Conservation (phyloP, 345 rosid genomes). For the Rubroshorea leprosula region DNA sequence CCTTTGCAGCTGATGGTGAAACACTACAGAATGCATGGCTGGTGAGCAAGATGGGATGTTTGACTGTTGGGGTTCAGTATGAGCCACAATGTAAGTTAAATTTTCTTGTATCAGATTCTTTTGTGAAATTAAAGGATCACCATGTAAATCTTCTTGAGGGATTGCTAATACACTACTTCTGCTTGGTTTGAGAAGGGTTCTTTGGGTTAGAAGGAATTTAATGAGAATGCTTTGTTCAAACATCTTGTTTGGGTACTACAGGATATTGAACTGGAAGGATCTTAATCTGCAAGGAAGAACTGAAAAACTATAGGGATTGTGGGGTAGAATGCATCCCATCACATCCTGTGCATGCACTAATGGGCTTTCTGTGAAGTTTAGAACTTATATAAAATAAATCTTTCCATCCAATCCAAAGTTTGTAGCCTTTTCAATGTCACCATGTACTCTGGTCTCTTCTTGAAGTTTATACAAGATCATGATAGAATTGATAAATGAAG, state of each 20-base stretch:
- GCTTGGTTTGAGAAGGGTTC: not conserved
- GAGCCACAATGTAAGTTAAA: slow-evolving; percentile 67
- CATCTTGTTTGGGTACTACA: no score
- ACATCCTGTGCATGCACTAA: not conserved
- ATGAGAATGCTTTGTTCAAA: slow-evolving; percentile 1
- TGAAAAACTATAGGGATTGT: not conserved
- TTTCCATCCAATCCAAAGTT: not conserved
- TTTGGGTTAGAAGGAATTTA: not conserved
- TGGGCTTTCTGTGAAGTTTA: not conserved
- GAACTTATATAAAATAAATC: not conserved
- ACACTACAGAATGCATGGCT: slow-evolving; percentile 77
- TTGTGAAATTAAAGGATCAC: not conserved
- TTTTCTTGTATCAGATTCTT: slow-evolving; percentile 11
- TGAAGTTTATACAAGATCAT: not conserved
- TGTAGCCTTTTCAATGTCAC: not conserved
- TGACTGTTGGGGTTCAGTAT: slow-evolving; percentile 76
- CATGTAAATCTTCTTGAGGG: slow-evolving; percentile 1
- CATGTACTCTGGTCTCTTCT: not conserved
- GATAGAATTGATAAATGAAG: not conserved
- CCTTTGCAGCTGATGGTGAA: slow-evolving; percentile 42
- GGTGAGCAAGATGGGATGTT: slow-evolving; percentile 79
- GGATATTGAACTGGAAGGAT: not conserved
- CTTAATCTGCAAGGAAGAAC: not conserved
- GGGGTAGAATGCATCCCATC: not conserved
- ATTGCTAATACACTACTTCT: no score